phyloP scores from a whole-genome alignment of 768 basidiomycete species.

The Kwoniella botswanensis region DNA sequence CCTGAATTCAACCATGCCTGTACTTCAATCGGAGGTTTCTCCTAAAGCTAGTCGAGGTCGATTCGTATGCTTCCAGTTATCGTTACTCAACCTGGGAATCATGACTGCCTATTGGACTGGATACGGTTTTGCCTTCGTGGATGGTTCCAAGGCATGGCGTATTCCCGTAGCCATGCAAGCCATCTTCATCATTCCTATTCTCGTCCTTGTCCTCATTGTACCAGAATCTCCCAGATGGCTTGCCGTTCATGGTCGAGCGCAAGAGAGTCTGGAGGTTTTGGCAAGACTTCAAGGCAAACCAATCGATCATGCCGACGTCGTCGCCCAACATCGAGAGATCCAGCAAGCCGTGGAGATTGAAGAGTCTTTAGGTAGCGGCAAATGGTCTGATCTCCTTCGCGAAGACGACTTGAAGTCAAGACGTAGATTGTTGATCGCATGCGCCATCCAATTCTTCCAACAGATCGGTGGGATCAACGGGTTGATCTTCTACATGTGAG shows the following conservation, averaged over 20 bases:
- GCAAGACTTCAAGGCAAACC: conserved; percentile 29
- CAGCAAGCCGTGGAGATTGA: conserved; percentile 32
- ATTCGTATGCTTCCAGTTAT: conserved; percentile 39
- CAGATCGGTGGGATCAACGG: conserved; percentile 51
- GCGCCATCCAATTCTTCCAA: conserved; percentile 49
- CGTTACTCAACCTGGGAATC: conserved; percentile 34
- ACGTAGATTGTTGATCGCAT: conserved; percentile 44
- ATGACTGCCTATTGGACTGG: conserved; percentile 47
- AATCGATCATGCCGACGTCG: conserved; percentile 27
- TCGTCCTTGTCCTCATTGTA: conserved; percentile 37
- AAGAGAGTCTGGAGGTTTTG: conserved; percentile 31
- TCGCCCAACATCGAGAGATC: conserved; percentile 29
- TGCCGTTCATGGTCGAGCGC: conserved; percentile 20
- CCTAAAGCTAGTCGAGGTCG: conserved; percentile 42
- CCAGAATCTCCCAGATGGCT: conserved; percentile 50
- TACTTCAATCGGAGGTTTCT: conserved; percentile 41
- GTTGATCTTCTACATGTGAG: conserved; percentile 43
- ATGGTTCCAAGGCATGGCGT: conserved; percentile 38
- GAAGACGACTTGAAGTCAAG: conserved; percentile 43
- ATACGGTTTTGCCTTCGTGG: conserved; percentile 39
- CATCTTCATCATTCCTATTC: conserved; percentile 39
- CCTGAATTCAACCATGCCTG: conserved; percentile 47
- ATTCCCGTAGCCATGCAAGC: conserved; percentile 46
- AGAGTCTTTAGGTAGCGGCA: conserved; percentile 32
- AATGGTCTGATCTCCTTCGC: conserved; percentile 38